Conservation (phyloP, 2,329 filamentous ascomycete genomes). For the Botryotinia calthae region DNA sequence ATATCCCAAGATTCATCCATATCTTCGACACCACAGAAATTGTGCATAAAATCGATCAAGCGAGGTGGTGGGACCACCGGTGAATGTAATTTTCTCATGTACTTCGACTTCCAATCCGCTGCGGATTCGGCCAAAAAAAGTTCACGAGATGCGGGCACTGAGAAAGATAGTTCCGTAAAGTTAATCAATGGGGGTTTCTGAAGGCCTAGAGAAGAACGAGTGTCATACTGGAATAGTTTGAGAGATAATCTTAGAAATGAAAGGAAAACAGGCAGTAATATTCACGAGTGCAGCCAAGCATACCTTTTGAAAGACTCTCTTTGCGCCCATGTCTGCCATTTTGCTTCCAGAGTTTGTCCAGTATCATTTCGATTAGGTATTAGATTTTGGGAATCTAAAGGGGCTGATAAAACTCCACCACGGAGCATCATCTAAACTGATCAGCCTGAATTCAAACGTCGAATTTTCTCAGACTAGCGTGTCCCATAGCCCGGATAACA, state of each 20-base stretch:
- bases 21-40: neutral
- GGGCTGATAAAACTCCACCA: neutral
- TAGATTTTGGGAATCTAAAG: neutral
- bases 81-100: neutral
- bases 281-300: neutral
- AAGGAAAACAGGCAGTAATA: neutral
- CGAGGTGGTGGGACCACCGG: neutral
- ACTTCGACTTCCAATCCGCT: neutral
- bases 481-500: neutral
- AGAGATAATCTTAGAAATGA: neutral
- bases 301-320: slow-evolving; percentile 2
- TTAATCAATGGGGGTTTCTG: neutral
- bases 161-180: neutral
- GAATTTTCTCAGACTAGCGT: neutral
- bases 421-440: neutral
- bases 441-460: neutral
- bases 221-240: neutral
- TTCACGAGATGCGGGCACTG: neutral
- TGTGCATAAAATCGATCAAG: neutral
- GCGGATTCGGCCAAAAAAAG: neutral
- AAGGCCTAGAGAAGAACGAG: neutral
- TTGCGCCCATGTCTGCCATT: slow-evolving; percentile 8
- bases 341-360: neutral
- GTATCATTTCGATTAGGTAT: neutral
- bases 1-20: neutral